phyloP scores from a whole-genome alignment of 805 yeast species.

The Nakazawaea holstii region DNA sequence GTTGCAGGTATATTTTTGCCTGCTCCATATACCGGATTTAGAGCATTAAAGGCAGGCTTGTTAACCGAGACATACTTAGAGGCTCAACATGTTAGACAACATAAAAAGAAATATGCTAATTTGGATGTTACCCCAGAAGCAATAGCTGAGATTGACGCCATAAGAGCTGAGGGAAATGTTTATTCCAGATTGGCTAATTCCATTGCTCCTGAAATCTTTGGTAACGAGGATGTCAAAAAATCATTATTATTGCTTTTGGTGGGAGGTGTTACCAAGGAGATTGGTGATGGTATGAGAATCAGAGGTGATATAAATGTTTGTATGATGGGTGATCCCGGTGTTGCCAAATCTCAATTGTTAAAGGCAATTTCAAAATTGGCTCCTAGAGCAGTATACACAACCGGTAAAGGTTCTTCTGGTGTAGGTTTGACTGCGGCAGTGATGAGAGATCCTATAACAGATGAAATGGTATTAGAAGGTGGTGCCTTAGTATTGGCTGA shows the following conservation, averaged over 20 bases:
- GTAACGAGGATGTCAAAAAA: constrained; percentile 90
- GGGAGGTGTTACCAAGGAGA: constrained; percentile 92
- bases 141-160: constrained; percentile 46
- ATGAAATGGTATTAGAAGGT: constrained; percentile 96
- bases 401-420: constrained; percentile 98
- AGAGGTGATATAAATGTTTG: constrained; percentile 96
- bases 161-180: constrained; percentile 60
- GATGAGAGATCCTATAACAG: constrained; percentile 98
- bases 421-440: constrained; percentile 99
- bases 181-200: constrained; percentile 79
- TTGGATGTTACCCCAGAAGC: constrained; percentile 53
- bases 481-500: constrained; percentile 97
- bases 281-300: constrained; percentile 95
- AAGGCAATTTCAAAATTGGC: constrained; percentile 89
- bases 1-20: constrained; percentile 91
- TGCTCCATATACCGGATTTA: constrained; percentile 91
- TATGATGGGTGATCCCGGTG: constrained; percentile 99
- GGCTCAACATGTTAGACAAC: constrained; percentile 81
- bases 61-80: constrained; percentile 91
- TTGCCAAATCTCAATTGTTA: constrained; percentile 93
- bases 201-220: constrained; percentile 96
- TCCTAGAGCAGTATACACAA: constrained; percentile 94
- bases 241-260: constrained; percentile 78
- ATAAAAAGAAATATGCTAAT: constrained; percentile 79
- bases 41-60: constrained; percentile 87